Conservation (phyloP, 495 filamentous ascomycete species). For the Neurospora discreta region DNA sequence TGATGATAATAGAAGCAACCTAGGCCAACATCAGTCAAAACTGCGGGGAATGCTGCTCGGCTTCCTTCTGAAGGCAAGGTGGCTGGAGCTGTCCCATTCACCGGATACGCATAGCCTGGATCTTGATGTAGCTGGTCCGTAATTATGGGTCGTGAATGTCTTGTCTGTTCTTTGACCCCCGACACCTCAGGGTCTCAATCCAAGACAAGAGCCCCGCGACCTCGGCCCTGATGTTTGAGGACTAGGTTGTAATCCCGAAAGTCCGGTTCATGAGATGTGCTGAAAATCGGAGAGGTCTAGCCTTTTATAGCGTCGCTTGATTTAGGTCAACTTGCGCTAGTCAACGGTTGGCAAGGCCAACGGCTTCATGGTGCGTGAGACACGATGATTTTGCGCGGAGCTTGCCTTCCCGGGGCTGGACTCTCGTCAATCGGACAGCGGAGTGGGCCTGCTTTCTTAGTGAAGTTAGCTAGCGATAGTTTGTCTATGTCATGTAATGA, state of each 20-base stretch:
- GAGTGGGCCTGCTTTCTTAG: not conserved
- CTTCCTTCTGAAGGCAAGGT: not conserved
- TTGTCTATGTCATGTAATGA: not conserved
- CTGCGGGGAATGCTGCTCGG: not conserved
- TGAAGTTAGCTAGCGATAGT: not conserved
- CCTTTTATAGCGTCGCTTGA: not conserved
- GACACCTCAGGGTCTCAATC: not conserved
- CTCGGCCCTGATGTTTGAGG: not conserved
- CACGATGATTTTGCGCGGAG: not conserved
- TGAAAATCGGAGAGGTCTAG: not conserved
- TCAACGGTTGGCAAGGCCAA: not conserved
- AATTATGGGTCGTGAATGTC: not conserved
- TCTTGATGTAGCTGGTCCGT: not conserved
- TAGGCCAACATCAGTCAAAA: not conserved
- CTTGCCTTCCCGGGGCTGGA: not conserved
- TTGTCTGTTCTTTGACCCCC: not conserved
- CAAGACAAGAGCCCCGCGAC: not conserved
- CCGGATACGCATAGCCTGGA: not conserved
- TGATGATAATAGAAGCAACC: not conserved
- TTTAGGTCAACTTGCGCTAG: not conserved
- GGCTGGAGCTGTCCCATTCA: not conserved
- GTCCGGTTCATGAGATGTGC: not conserved
- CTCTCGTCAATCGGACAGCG: not conserved
- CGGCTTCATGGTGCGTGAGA: not conserved
- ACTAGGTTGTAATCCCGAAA: not conserved